A percentile compares a stretch with the other conserved stretches of the same genome.
Evolutionary conservation across 2,329 filamentous ascomycete species (phyloP).

Genomic region (Thyridium curvatum): DNA sequence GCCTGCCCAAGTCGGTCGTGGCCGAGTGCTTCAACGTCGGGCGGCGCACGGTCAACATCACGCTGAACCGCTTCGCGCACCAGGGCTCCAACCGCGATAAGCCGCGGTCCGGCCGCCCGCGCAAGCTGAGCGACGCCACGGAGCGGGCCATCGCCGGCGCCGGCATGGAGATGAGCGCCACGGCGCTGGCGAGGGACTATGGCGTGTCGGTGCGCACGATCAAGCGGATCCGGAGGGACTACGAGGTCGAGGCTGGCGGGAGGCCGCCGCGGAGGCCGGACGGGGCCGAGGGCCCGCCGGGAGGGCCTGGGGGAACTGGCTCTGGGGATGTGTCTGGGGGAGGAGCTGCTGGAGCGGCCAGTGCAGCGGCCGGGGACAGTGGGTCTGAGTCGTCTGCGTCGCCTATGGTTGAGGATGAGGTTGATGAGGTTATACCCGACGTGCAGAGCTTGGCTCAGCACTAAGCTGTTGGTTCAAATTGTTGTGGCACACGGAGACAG

Average conservation of each 20-base stretch:
- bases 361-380: too few relatives aligned
- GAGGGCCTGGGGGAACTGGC: not conserved
- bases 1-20: constrained; percentile 2
- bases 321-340: not conserved
- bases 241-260: too few relatives aligned
- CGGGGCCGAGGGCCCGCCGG: not conserved
- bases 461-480: too few relatives aligned
- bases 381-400: too few relatives aligned
- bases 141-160: constrained; percentile 2
- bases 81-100: not conserved
- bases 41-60: constrained; percentile 5
- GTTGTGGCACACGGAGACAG: too few relatives aligned
- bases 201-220: constrained; percentile 2
- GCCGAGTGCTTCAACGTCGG: constrained; percentile 4
- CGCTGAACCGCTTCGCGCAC: constrained; percentile 3
- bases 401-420: too few relatives aligned
- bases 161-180: not conserved
- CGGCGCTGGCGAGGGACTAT: not conserved
- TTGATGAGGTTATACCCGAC: too few relatives aligned
- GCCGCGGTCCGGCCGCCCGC: constrained; percentile 3
- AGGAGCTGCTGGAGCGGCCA: too few relatives aligned
- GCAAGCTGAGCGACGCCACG: constrained; percentile 3
- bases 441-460: too few relatives aligned
- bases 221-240: not conserved
- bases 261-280: not conserved